Base-by-base conservation (phyloP, 352 stramenopile genomes). In the Phytophthora agathidicida region DNA sequence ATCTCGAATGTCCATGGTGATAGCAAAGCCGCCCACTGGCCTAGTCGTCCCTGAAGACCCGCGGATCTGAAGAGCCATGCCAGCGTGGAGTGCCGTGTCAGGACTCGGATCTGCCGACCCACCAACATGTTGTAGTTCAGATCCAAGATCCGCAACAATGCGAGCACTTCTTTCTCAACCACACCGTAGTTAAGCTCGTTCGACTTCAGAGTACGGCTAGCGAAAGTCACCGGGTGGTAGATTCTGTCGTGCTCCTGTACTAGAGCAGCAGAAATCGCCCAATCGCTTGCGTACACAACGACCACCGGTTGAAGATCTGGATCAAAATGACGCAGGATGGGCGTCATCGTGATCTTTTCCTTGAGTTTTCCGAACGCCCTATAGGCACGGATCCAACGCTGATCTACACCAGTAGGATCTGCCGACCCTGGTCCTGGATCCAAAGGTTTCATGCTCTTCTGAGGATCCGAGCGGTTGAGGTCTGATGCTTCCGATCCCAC, bases 301-400 rank as follows among this genome's bases (percentile, higher is more conserved):
- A 66, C 20, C 7, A 52, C 37, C 0, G 45, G n/a, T 14, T 37
- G 10, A 14, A 41, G 46, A 2, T 31, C n/a, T 0, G 24, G 17
- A 38, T 71, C 55, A 17, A 53, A 59, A 19, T 71, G 63, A 0
- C 23, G 16, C 3, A 67, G 16, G 7, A 67, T 37, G 1, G 56
- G 63, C 0, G 63, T 43, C 1, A 46, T 4, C 0, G 28, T 28
- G 7, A 67, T 19, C 27, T 67, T 63, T 0, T 0, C 4, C 47
- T 70, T 63, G 13, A 70, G 16, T 24, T 52, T n/a, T n/a, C n/a
- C 16, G 35, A 67, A 67, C 5, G 33, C 42, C n/a, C n/a, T n/a
- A n/a, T n/a, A n/a, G n/a, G n/a, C n/a, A n/a, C n/a, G n/a, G n/a
- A n/a, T n/a, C n/a, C n/a, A n/a, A n/a, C n/a, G n/a, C n/a, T n/a